These are phyloP conservation scores for Dimargaris xerosporica DNA, from an alignment of 192 early-diverging fungal genomes.

Conservation along the genomic window DNA sequence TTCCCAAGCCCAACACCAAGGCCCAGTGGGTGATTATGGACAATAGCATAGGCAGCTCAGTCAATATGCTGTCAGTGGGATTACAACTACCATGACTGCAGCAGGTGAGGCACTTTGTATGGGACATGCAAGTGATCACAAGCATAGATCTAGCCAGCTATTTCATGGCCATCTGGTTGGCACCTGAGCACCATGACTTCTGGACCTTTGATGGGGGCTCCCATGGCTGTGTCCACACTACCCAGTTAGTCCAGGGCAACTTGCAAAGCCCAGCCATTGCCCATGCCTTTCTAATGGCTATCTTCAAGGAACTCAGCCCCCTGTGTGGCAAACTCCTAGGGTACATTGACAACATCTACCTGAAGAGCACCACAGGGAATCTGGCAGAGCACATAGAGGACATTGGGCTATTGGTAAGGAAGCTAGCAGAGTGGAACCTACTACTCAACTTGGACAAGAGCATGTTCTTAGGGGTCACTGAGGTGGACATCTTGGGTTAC, in stretches of 20 bases:
- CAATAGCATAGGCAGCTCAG: slow-evolving; percentile 12
- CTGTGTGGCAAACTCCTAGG: slow-evolving; percentile 12
- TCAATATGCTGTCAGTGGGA: slow-evolving; percentile 16
- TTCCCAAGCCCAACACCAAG: not conserved
- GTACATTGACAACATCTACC: slow-evolving; percentile 25
- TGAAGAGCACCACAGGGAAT: slow-evolving; percentile 12
- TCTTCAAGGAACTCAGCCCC: not conserved
- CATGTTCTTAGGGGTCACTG: slow-evolving; percentile 11
- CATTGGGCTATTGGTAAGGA: slow-evolving; percentile 1
- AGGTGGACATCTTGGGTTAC: slow-evolving; percentile 5
- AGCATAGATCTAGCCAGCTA: slow-evolving; percentile 9
- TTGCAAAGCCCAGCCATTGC: slow-evolving; percentile 16
- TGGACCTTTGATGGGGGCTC: slow-evolving; percentile 7
- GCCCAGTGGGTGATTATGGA: slow-evolving; percentile 13
- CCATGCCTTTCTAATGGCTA: slow-evolving; percentile 1
- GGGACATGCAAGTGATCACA: not conserved
- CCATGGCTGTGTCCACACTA: slow-evolving; percentile 2
- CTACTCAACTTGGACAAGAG: slow-evolving; percentile 13
- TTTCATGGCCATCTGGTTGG: slow-evolving; percentile 6
- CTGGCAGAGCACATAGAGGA: slow-evolving; percentile 12
- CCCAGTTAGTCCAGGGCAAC: slow-evolving; percentile 18
- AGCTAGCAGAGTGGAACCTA: slow-evolving; percentile 11
- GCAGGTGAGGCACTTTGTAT: slow-evolving; percentile 10
- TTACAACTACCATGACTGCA: slow-evolving; percentile 12
- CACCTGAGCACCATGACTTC: slow-evolving; percentile 6